A percentile compares a stretch with the other conserved stretches of the same genome.
Conservation (phyloP, 2,329 filamentous ascomycete genomes). For the Penicillium thymicola region DNA sequence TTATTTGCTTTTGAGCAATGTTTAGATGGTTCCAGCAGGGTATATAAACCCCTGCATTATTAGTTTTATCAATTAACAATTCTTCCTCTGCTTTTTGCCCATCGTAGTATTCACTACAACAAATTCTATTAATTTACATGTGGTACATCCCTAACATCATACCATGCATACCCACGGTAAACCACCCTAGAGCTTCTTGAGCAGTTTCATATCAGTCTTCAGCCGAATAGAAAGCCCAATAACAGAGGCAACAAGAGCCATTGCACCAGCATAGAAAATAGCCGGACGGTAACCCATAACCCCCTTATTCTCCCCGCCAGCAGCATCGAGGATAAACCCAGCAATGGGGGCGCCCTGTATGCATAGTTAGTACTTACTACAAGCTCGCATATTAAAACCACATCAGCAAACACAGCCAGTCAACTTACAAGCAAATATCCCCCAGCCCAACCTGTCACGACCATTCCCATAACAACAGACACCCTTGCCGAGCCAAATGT, state of each 20-base stretch:
- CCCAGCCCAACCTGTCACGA: slow-evolving; percentile 58
- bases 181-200: slow-evolving; percentile 35
- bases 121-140: background rate
- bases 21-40: no score
- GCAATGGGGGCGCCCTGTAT: slow-evolving; percentile 56
- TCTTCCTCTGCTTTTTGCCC: no score
- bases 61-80: no score
- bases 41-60: no score
- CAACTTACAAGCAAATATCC: slow-evolving; percentile 58
- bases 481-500: slow-evolving; percentile 57
- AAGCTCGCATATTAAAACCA: background rate
- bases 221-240: slow-evolving; percentile 46
- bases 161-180: no score
- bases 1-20: no score
- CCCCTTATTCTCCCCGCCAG: slow-evolving; percentile 50
- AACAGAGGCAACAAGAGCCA: slow-evolving; percentile 47
- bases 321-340: slow-evolving; percentile 56
- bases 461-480: slow-evolving; percentile 59
- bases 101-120: no score
- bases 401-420: background rate
- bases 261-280: slow-evolving; percentile 60
- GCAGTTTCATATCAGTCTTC: slow-evolving; percentile 39
- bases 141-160: background rate
- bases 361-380: background rate
- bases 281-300: slow-evolving; percentile 57